Evolutionary conservation across 2,329 filamentous ascomycete species (phyloP).

Genomic region (Piedraia hortae): DNA sequence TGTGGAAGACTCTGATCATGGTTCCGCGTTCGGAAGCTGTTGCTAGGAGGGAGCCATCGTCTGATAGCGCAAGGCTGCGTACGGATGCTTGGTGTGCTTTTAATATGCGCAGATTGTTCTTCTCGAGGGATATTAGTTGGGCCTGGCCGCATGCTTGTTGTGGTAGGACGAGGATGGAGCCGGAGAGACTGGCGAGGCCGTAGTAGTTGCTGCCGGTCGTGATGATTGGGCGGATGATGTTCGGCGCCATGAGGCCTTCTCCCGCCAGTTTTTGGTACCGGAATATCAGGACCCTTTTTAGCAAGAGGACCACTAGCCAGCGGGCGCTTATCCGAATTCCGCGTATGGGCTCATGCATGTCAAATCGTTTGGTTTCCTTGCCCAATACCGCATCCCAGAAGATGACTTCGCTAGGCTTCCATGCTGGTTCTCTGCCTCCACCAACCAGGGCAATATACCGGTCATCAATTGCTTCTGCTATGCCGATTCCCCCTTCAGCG

Average conservation of each 20-base stretch:
- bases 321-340: constrained; percentile 51
- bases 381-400: constrained; percentile 78
- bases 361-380: constrained; percentile 46
- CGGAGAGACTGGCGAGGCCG: constrained; percentile 52
- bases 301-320: constrained; percentile 50
- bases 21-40: constrained; percentile 88
- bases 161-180: constrained; percentile 52
- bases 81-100: constrained; percentile 63
- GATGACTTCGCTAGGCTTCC: constrained; percentile 9
- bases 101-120: constrained; percentile 67
- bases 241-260: constrained; percentile 5
- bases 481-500: constrained; percentile 6
- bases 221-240: constrained; percentile 29
- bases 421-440: constrained; percentile 31
- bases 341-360: constrained; percentile 53
- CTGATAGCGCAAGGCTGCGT: constrained; percentile 51
- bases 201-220: constrained; percentile 66
- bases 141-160: constrained; percentile 73
- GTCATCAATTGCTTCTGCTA: constrained; percentile 12
- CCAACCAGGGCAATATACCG: constrained; percentile 63
- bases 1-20: constrained; percentile 61
- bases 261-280: constrained; percentile 7
- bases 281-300: constrained; percentile 9
- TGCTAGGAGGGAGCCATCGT: constrained; percentile 54
- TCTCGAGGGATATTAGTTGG: constrained; percentile 46